Base-by-base conservation (phyloP, 371 early-diverging fungal genomes). In the Mortierella sp. region DNA sequence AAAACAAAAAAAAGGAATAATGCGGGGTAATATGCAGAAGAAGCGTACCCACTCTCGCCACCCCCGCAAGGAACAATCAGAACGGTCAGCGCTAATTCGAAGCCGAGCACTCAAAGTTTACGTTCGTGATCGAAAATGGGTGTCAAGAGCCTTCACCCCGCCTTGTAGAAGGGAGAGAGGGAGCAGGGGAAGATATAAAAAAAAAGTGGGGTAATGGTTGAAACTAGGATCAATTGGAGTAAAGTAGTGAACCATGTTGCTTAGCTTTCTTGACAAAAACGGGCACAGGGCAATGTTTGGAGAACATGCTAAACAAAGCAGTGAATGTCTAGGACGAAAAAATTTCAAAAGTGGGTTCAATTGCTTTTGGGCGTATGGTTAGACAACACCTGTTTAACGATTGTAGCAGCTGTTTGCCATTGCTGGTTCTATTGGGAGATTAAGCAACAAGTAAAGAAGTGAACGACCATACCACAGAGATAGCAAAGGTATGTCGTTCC, bases 11-110 rank as follows among this genome's bases (percentile, higher is more conserved):
- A 50, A 34, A 31, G 14, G 31, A 48, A 50, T 4, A 50, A 43
- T 40, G 37, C 40, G 47, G 41, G 44, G 29, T 43, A 63, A 24
- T 13, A 8, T 55, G 26, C 19, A 40, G 13, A 7, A 11, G 37
- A 34, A 44, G n/a, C 31, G 34, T 34, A 58, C 29, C 58, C 58
- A 58, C n/a, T 50, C 50, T 50, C 50, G 22, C n/a, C 34, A 61
- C 61, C 16, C 19, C 19, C 16, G 9, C 7, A 24, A 14, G 8
- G 13, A 61, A 31, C 31, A 61, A 61, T n/a, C n/a, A n/a, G n/a
- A n/a, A n/a, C n/a, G n/a, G n/a, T 91, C 24, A 69, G 93, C 50
- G 82, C 92, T 67, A 94, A 95, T 76, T 90, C 93, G 10, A 53
- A 19, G 22, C 29, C 11, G 5, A 2, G 29, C 19, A 19, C 4